Base-by-base conservation (phyloP, 2,329 filamentous ascomycete genomes). In the Trichoderma simmonsii region DNA sequence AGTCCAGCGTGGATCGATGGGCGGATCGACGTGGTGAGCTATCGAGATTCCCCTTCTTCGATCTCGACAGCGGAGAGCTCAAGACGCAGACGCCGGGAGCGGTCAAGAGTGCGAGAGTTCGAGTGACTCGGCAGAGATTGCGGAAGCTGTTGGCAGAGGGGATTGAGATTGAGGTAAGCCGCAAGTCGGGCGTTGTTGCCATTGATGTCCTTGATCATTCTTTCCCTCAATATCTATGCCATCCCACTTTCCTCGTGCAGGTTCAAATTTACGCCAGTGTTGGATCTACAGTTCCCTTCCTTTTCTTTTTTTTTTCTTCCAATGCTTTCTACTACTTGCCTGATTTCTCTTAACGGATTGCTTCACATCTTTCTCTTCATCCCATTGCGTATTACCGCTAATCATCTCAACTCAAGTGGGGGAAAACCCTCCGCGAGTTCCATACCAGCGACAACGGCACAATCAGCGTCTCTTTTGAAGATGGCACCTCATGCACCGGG, bases 21-120 rank as follows among this genome's bases (percentile, higher is more conserved):
- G 84, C 88, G 75, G 85, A 86, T 12, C 78, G 80, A 71, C 78
- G 82, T 64, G 84, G 88, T 1, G 78, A 84, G 30, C 79, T 81
- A 1, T 86, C 87, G 0, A 81, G 81, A 0, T 89, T 89, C 67
- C 83, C 86, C 0, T 88, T 89, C 73, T 87, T 88, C 59, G 85
- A 92, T 76, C 81, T 91, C 18, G 85, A 80, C 75, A 86, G 83
- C 0, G 86, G 84, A 4, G 80, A 85, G 63, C 74, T 82, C 5
- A 79, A 78, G 57, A 76, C 79, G 0, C 80, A 83, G 0, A 82
- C 83, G 11, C 87, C 83, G 18, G 79, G 80, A 56, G 82, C 85
- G 0, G 82, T 85, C 0, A 81, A 84, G 0, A 83, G 86, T 21
- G 79, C 81, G 12, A 78, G 83, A 85, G 1, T 83, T 30, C 79